These are phyloP conservation scores for Aspergillus bombycis DNA, from an alignment of 2,329 filamentous ascomycete genomes.

Conservation along the genomic window DNA sequence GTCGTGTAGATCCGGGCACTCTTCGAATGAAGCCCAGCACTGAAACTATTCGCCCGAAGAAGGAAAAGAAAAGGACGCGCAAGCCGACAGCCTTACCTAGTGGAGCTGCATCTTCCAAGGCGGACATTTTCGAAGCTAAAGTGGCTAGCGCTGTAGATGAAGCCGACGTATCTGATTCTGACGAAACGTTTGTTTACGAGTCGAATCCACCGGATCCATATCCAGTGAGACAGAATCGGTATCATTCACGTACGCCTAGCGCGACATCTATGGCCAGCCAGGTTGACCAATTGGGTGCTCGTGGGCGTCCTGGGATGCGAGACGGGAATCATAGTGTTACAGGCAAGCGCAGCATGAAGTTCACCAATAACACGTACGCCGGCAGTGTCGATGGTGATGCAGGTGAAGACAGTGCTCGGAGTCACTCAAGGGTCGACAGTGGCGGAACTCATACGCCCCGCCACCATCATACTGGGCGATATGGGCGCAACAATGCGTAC, in stretches of 20 bases:
- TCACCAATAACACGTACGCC: slow-evolving; percentile 76
- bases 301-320: slow-evolving; percentile 68
- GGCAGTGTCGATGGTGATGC: slow-evolving; percentile 67
- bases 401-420: slow-evolving; percentile 65
- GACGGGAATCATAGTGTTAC: slow-evolving; percentile 66
- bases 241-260: slow-evolving; percentile 93
- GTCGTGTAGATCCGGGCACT: slow-evolving; percentile 68
- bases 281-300: slow-evolving; percentile 49
- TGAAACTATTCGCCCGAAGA: slow-evolving; percentile 94
- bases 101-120: slow-evolving; percentile 79
- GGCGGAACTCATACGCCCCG: slow-evolving; percentile 62
- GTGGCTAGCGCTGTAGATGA: slow-evolving; percentile 96
- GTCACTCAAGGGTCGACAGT: slow-evolving; percentile 63
- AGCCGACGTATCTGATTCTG: slow-evolving; percentile 93
- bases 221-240: slow-evolving; percentile 66
- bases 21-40: slow-evolving; percentile 84
- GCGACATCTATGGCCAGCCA: slow-evolving; percentile 72
- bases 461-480: slow-evolving; percentile 79
- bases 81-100: slow-evolving; percentile 65
- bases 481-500: slow-evolving; percentile 71
- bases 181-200: slow-evolving; percentile 98
- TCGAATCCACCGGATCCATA: slow-evolving; percentile 77
- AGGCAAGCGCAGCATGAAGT: slow-evolving; percentile 94
- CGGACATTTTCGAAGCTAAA: slow-evolving; percentile 96
- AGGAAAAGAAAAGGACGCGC: slow-evolving; percentile 83